A percentile compares a stretch with the other conserved stretches of the same genome.
These are phyloP conservation scores for Cyclocybe aegerita DNA, from an alignment of 768 basidiomycete species.

Conservation along the genomic window DNA sequence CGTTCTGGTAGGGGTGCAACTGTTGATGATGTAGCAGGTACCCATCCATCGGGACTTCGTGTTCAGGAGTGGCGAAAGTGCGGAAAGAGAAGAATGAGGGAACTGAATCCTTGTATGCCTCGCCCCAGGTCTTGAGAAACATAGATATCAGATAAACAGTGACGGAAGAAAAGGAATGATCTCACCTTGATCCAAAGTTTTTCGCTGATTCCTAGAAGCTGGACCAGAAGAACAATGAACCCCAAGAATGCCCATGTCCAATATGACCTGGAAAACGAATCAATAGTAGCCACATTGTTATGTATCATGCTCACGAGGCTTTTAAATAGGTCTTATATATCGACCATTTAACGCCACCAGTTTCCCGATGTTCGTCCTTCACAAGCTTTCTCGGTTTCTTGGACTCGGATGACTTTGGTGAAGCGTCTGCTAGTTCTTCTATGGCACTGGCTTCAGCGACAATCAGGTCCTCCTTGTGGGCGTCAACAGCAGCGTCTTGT, in stretches of 20 bases:
- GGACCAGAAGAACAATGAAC: conserved; percentile 46
- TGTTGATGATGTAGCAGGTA: conserved; percentile 26
- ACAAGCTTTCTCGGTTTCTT: conserved; percentile 21
- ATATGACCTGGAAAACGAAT: conserved; percentile 46
- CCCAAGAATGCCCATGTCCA: conserved; percentile 62
- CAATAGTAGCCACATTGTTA: not conserved
- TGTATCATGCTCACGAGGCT: conserved; percentile 55
- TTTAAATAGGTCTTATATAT: conserved; percentile 68
- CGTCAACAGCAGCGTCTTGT: conserved; percentile 41
- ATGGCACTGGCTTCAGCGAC: conserved; percentile 26
- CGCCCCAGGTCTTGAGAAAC: conserved; percentile 60
- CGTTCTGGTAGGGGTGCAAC: conserved; percentile 18
- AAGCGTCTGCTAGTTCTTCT: conserved; percentile 22
- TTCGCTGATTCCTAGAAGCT: conserved; percentile 55
- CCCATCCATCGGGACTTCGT: conserved; percentile 36
- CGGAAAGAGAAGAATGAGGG: conserved; percentile 30
- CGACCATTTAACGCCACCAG: conserved; percentile 80
- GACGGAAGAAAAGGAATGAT: not conserved
- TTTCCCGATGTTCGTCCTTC: conserved; percentile 73
- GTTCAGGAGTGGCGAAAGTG: conserved; percentile 35
- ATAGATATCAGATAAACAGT: not conserved
- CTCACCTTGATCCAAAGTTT: conserved; percentile 76
- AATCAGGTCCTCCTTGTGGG: conserved; percentile 43
- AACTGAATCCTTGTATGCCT: conserved; percentile 43
- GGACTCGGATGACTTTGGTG: conserved; percentile 16